Percentiles rank a stretch among this genome's conserved stretches.
Conservation (phyloP, 1,284 basidiomycete species). For the Ceratobasidium sp. region DNA sequence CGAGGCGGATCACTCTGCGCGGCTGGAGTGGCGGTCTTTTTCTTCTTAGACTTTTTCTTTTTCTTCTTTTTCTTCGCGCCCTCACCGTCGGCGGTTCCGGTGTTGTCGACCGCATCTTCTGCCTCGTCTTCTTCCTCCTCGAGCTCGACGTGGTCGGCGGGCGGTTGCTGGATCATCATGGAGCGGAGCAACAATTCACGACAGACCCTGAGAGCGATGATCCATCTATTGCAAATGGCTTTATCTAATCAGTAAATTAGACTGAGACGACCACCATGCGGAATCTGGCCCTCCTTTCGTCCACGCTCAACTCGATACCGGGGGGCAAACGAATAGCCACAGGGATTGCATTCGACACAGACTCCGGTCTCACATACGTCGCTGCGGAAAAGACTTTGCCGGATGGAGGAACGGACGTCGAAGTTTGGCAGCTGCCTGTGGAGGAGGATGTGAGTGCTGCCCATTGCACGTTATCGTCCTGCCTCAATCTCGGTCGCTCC, state of each 20-base stretch:
- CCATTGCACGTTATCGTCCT: too few relatives aligned
- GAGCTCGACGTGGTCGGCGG: conserved; percentile 29
- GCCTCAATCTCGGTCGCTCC: neutral
- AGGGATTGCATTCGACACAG: conserved; percentile 19
- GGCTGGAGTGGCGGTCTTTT: conserved; percentile 59
- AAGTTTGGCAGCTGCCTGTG: conserved; percentile 29
- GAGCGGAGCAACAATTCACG: conserved; percentile 12
- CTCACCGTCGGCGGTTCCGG: conserved; percentile 44
- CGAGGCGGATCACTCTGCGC: conserved; percentile 92
- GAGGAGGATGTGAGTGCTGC: conserved; percentile 19
- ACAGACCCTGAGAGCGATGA: conserved; percentile 12
- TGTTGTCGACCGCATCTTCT: conserved; percentile 52
- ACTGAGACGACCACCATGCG: conserved; percentile 11
- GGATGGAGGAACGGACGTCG: conserved; percentile 24
- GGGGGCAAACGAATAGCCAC: conserved; percentile 9
- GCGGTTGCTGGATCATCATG: conserved; percentile 42
- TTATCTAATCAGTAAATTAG: conserved; percentile 9
- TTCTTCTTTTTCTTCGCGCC: conserved; percentile 82
- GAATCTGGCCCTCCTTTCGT: conserved; percentile 33
- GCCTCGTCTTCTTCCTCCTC: conserved; percentile 49
- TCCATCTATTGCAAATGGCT: neutral
- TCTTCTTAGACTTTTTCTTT: conserved; percentile 92
- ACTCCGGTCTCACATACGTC: conserved; percentile 14
- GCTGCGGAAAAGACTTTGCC: conserved; percentile 11
- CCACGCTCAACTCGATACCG: neutral